Evolutionary conservation across 305 asterid genomes (phyloP).

Genomic region (Vinca major): DNA sequence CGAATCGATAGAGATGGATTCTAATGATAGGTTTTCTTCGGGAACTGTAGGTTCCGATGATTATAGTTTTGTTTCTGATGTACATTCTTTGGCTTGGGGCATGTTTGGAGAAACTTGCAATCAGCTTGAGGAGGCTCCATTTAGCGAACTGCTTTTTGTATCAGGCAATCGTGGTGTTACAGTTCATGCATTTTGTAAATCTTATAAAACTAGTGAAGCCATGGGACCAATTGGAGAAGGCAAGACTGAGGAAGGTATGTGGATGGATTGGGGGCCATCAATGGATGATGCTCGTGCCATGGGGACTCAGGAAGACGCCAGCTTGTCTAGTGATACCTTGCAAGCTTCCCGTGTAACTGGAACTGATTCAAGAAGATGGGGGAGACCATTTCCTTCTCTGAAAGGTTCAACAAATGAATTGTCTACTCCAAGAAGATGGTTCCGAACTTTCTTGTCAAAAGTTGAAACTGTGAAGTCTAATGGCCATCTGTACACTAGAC

Average conservation of each 20-base stretch:
- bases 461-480: slow-evolving; percentile 49
- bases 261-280: slow-evolving; percentile 92
- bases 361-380: slow-evolving; percentile 16
- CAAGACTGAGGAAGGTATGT: slow-evolving; percentile 53
- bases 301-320: slow-evolving; percentile 24
- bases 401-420: slow-evolving; percentile 31
- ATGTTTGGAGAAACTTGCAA: slow-evolving; percentile 42
- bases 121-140: slow-evolving; percentile 46
- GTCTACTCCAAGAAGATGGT: slow-evolving; percentile 50
- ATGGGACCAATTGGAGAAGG: slow-evolving; percentile 26
- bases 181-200: slow-evolving; percentile 67
- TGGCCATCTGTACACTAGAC: slow-evolving; percentile 43
- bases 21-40: slow-evolving; percentile 20
- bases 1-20: slow-evolving; percentile 29
- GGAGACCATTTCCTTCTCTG: slow-evolving; percentile 19
- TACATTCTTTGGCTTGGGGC: slow-evolving; percentile 85
- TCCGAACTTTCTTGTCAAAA: slow-evolving; percentile 53
- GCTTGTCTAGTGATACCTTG: slow-evolving; percentile 21
- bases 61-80: slow-evolving; percentile 49
- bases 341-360: slow-evolving; percentile 7
- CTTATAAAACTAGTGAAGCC: slow-evolving; percentile 26
- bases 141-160: slow-evolving; percentile 72
- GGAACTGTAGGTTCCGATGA: slow-evolving; percentile 29
- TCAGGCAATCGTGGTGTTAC: slow-evolving; percentile 68
- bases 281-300: slow-evolving; percentile 24